Conservation (phyloP, 1,139 yeast species). For the Kazachstania sp. region DNA sequence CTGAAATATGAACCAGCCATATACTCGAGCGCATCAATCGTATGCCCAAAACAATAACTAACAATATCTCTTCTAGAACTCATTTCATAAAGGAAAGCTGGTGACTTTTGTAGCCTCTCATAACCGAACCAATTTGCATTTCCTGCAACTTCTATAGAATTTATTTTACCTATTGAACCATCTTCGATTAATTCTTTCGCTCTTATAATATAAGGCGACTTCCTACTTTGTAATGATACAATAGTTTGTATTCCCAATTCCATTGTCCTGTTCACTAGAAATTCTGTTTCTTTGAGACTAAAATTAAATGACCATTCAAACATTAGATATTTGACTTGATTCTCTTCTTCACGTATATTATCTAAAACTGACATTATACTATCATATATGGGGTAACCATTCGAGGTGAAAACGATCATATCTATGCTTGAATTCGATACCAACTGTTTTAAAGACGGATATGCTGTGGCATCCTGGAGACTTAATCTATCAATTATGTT, state of each 20-base stretch:
- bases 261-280: conserved; percentile 11
- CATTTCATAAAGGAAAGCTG: conserved; percentile 14
- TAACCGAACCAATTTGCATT: conserved; percentile 22
- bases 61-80: conserved; percentile 17
- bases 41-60: conserved; percentile 19
- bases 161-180: conserved; percentile 19
- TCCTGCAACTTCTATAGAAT: conserved; percentile 17
- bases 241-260: conserved; percentile 15
- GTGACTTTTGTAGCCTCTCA: conserved; percentile 17
- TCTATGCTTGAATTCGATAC: conserved; percentile 12
- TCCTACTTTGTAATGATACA: conserved; percentile 18
- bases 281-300: conserved; percentile 12
- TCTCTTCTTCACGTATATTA: conserved; percentile 5
- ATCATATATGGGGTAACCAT: conserved; percentile 11
- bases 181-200: conserved; percentile 19
- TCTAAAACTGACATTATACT: conserved; percentile 11
- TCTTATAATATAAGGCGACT: conserved; percentile 18
- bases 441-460: conserved; percentile 13
- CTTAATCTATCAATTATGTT: conserved; percentile 15
- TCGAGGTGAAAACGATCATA: conserved; percentile 16
- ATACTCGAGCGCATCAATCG: conserved; percentile 19
- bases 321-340: conserved; percentile 13
- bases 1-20: conserved; percentile 20
- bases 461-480: conserved; percentile 16
- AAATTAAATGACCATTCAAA: conserved; percentile 19